Evolutionary conservation across 768 basidiomycete genomes (phyloP).

Genomic region (Amanita thiersii): DNA sequence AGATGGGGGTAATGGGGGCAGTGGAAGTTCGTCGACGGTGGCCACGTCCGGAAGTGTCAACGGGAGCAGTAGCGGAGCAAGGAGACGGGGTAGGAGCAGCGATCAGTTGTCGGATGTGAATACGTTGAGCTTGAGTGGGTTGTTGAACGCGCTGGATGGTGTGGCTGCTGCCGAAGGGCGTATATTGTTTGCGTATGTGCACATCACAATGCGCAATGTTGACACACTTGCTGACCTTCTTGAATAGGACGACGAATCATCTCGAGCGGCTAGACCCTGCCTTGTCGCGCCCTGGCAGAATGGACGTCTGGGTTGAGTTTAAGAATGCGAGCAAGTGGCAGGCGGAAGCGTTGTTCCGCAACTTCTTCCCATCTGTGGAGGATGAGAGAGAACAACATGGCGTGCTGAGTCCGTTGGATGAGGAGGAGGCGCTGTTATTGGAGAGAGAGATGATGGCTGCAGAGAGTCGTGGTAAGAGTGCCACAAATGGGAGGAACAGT

Average conservation of each 20-base stretch:
- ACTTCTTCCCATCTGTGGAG: conserved; percentile 81
- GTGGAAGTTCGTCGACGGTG: conserved; percentile 6
- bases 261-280: conserved; percentile 88
- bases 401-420: conserved; percentile 19
- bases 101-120: conserved; percentile 70
- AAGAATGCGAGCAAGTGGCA: conserved; percentile 81
- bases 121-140: conserved; percentile 71
- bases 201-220: conserved; percentile 1
- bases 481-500: no score
- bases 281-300: conserved; percentile 83
- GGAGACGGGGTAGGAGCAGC: conserved; percentile 35
- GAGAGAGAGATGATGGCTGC: conserved; percentile 7
- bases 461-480: conserved; percentile 13
- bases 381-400: conserved; percentile 26
- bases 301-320: conserved; percentile 93
- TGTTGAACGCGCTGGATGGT: conserved; percentile 81
- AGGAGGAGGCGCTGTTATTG: conserved; percentile 14
- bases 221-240: conserved; percentile 5
- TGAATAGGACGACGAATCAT: conserved; percentile 74
- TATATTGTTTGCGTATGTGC: conserved; percentile 77
- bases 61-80: conserved; percentile 19
- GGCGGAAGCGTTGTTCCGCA: conserved; percentile 79
- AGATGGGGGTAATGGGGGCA: conserved; percentile 17
- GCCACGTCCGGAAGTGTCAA: conserved; percentile 3
- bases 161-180: conserved; percentile 84